These are phyloP conservation scores for Trichoderma koningiopsis DNA, from an alignment of 2,329 filamentous ascomycete genomes.

Conservation along the genomic window DNA sequence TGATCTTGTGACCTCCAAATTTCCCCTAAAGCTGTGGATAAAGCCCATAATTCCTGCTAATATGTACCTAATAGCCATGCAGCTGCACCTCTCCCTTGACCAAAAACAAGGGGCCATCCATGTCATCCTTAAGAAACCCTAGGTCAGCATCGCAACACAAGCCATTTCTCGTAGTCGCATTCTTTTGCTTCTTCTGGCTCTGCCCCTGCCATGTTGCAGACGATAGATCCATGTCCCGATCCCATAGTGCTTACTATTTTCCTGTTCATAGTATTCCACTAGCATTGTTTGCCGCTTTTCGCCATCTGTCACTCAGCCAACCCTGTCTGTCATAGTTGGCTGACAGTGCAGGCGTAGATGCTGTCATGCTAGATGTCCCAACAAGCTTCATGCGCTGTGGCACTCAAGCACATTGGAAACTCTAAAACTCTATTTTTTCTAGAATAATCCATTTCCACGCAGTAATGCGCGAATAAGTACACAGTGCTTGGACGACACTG, in stretches of 20 bases:
- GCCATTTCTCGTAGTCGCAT: not conserved
- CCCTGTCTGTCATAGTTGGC: not conserved
- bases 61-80: not conserved
- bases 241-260: not conserved
- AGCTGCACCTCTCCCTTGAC: not conserved
- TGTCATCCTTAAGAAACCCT: too few species aligned
- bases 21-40: not conserved
- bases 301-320: not conserved
- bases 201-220: not conserved
- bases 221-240: not conserved
- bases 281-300: not conserved
- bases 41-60: not conserved
- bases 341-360: not conserved
- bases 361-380: not conserved
- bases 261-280: not conserved
- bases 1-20: slow-evolving; percentile 7
- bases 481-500: not conserved
- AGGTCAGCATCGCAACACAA: not conserved
- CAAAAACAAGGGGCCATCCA: not conserved
- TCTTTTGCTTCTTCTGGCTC: not conserved
- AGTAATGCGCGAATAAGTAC: not conserved
- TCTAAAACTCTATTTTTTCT: not conserved
- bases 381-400: not conserved
- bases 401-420: not conserved
- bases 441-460: not conserved